Conservation (phyloP, 257 asterid species). For the Forsythia viridissima region DNA sequence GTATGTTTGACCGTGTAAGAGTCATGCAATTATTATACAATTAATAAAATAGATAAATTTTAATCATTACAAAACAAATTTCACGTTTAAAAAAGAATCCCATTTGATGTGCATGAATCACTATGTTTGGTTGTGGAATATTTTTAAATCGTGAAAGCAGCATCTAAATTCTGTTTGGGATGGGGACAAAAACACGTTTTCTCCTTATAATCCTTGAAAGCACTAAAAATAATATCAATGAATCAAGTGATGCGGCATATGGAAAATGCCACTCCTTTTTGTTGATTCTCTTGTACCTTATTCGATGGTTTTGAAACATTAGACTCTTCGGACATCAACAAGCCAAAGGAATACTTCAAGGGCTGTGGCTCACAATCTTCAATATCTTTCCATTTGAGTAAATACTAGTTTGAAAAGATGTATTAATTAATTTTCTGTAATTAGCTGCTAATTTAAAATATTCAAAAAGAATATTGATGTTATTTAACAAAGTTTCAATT, state of each 20-base stretch:
- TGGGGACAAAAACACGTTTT: background rate
- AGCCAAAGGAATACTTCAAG: background rate
- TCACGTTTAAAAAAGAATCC: background rate
- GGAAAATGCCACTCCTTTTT: background rate
- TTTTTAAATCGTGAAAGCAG: background rate
- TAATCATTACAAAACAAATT: no score
- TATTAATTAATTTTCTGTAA: no score
- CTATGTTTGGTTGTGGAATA: background rate
- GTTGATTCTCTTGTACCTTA: background rate
- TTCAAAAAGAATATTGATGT: no score
- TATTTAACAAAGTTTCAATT: no score
- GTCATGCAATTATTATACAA: no score
- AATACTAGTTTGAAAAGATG: no score
- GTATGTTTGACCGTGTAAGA: no score
- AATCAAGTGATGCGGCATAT: background rate
- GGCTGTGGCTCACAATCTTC: no score
- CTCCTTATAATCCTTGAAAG: background rate
- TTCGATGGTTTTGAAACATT: background rate
- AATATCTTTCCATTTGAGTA: no score
- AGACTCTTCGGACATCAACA: background rate
- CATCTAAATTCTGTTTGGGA: background rate
- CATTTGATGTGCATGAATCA: background rate
- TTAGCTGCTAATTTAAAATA: no score
- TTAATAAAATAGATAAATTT: no score
- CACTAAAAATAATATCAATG: background rate